Evolutionary conservation across 441 rosid genomes (phyloP).

Genomic region (Gossypium schwendimanii): DNA sequence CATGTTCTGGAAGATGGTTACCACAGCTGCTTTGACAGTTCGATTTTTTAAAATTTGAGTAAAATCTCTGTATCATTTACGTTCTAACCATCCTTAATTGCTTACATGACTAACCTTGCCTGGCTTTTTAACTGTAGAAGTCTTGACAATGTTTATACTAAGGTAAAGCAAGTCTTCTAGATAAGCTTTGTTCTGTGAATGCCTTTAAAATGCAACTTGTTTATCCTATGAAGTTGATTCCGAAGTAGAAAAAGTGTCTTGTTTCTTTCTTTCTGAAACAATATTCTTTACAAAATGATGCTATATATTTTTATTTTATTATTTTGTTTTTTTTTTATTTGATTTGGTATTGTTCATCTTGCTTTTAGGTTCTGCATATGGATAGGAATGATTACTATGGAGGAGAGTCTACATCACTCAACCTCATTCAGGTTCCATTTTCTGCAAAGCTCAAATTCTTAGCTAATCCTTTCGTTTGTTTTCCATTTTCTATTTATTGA

Average conservation of each 20-base stretch:
- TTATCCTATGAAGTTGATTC: background rate
- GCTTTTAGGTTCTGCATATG: conserved; percentile 79
- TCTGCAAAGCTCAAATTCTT: background rate
- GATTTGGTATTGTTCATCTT: background rate
- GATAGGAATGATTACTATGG: conserved; percentile 92
- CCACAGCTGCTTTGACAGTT: background rate
- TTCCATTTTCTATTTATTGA: background rate
- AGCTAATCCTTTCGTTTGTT: background rate
- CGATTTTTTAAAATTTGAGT: background rate
- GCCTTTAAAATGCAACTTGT: background rate
- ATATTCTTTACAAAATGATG: background rate
- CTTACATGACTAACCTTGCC: background rate
- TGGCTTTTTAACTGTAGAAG: background rate
- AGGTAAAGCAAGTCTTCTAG: background rate
- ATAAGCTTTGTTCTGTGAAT: background rate
- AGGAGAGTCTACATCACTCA: conserved; percentile 81
- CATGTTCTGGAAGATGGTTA: background rate
- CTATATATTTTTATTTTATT: background rate
- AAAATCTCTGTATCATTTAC: background rate
- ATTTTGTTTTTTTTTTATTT: background rate
- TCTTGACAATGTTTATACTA: background rate
- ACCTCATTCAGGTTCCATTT: conserved; percentile 61
- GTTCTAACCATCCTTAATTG: background rate
- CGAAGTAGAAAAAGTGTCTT: background rate
- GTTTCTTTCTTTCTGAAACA: background rate